Conservation (phyloP, 1,139 yeast species). For the Saccharomyces hybrid region DNA sequence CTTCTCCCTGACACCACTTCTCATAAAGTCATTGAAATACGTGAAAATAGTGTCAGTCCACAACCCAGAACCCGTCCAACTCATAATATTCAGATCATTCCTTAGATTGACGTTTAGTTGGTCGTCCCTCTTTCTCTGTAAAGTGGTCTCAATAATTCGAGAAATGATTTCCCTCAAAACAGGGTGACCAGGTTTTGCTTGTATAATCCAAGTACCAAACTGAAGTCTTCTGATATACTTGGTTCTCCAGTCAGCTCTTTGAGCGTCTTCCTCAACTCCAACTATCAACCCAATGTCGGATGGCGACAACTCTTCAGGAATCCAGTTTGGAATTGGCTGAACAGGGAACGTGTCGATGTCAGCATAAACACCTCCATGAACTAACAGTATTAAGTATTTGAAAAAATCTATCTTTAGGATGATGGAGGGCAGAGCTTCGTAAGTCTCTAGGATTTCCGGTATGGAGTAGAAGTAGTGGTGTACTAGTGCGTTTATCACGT, state of each 20-base stretch:
- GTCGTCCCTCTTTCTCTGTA: constrained; percentile 38
- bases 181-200: constrained; percentile 70
- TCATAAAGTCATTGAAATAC: constrained; percentile 50
- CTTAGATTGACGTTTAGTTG: constrained; percentile 39
- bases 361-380: constrained; percentile 70
- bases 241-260: constrained; percentile 59
- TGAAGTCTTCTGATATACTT: constrained; percentile 67
- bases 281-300: constrained; percentile 55
- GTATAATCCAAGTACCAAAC: constrained; percentile 72
- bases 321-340: constrained; percentile 46
- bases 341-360: constrained; percentile 61
- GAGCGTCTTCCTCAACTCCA: constrained; percentile 70
- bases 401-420: constrained; percentile 70
- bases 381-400: constrained; percentile 60
- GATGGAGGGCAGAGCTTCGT: constrained; percentile 52
- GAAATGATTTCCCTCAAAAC: constrained; percentile 62
- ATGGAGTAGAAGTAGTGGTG: constrained; percentile 45
- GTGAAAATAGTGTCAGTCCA: constrained; percentile 67
- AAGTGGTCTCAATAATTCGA: constrained; percentile 54
- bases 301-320: constrained; percentile 41
- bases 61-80: constrained; percentile 79
- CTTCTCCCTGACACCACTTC: constrained; percentile 38
- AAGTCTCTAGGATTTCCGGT: constrained; percentile 61
- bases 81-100: constrained; percentile 50
- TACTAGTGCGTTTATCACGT: constrained; percentile 48